These are phyloP conservation scores for Mycosarcoma mackinlayi DNA, from an alignment of 1,284 basidiomycete genomes.

Conservation along the genomic window DNA sequence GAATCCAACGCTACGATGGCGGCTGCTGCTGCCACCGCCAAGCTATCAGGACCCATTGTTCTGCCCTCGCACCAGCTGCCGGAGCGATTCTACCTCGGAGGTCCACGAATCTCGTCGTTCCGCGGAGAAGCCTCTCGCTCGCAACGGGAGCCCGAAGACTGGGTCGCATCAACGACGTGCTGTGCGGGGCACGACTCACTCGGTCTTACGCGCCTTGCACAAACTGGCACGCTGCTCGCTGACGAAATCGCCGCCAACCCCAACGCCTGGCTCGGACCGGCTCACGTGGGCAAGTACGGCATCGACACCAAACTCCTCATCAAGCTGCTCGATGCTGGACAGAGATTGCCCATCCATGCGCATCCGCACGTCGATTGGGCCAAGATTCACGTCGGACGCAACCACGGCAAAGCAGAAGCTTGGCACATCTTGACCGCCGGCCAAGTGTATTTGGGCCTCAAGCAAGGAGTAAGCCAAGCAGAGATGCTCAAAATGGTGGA, in stretches of 20 bases:
- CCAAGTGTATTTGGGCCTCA: conserved; percentile 27
- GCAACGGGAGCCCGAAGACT: conserved; percentile 35
- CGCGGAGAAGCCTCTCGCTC: conserved; percentile 17
- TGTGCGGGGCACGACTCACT: conserved; percentile 37
- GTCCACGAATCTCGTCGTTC: conserved; percentile 31
- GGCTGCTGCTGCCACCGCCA: not conserved
- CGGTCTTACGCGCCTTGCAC: conserved; percentile 25
- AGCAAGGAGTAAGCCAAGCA: conserved; percentile 4
- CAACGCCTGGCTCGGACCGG: conserved; percentile 18
- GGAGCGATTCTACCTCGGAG: conserved; percentile 35
- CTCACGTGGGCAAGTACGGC: conserved; percentile 29
- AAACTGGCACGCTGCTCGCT: conserved; percentile 20
- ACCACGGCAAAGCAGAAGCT: conserved; percentile 39
- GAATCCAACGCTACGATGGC: conserved; percentile 9
- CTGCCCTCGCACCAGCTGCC: conserved; percentile 37
- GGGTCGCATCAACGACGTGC: conserved; percentile 40
- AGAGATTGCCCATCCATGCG: conserved; percentile 35
- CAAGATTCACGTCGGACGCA: conserved; percentile 15
- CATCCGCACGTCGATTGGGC: conserved; percentile 42
- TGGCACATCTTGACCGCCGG: conserved; percentile 31
- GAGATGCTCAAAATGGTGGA: conserved; percentile 30
- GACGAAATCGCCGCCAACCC: conserved; percentile 28
- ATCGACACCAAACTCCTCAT: conserved; percentile 35
- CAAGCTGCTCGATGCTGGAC: conserved; percentile 38
- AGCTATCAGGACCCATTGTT: conserved; percentile 20